A percentile compares a stretch with the other conserved stretches of the same genome.
These are phyloP conservation scores for Thielaviopsis populi DNA, from an alignment of 2,329 filamentous ascomycete genomes.

Conservation along the genomic window DNA sequence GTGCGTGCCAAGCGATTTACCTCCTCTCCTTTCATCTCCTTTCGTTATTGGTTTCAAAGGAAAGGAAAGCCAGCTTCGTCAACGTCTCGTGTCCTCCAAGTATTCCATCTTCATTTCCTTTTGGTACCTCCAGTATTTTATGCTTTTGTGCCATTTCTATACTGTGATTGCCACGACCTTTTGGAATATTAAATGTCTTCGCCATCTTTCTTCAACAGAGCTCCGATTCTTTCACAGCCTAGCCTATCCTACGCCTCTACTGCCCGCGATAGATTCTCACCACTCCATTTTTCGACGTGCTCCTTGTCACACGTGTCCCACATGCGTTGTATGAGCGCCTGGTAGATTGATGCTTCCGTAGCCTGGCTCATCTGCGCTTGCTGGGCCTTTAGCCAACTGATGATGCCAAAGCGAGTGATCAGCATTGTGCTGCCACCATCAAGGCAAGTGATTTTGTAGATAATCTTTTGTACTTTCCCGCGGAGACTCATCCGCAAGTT, in stretches of 20 bases:
- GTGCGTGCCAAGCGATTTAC: too few species aligned
- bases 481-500: slow-evolving; percentile 45
- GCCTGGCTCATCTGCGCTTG: slow-evolving; percentile 27
- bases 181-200: neutral
- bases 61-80: too few species aligned
- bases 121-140: too few species aligned
- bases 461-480: slow-evolving; percentile 43
- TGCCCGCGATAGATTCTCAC: slow-evolving; percentile 9
- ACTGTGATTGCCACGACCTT: neutral
- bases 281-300: slow-evolving; percentile 18
- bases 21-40: too few species aligned
- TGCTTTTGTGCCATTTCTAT: neutral
- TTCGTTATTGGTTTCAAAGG: too few species aligned
- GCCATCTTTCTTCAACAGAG: neutral
- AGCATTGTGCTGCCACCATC: slow-evolving; percentile 65
- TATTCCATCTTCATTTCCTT: too few species aligned
- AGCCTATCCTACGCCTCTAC: neutral
- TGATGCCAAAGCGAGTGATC: slow-evolving; percentile 56
- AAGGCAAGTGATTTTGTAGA: slow-evolving; percentile 53
- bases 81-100: too few species aligned
- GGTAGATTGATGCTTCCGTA: slow-evolving; percentile 36
- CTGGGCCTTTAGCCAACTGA: slow-evolving; percentile 48
- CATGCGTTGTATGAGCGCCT: slow-evolving; percentile 40
- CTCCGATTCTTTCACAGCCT: too few species aligned
- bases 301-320: slow-evolving; percentile 51